Evolutionary conservation across 2,329 filamentous ascomycete species (phyloP).

Genomic region (Gremmenia infestans): DNA sequence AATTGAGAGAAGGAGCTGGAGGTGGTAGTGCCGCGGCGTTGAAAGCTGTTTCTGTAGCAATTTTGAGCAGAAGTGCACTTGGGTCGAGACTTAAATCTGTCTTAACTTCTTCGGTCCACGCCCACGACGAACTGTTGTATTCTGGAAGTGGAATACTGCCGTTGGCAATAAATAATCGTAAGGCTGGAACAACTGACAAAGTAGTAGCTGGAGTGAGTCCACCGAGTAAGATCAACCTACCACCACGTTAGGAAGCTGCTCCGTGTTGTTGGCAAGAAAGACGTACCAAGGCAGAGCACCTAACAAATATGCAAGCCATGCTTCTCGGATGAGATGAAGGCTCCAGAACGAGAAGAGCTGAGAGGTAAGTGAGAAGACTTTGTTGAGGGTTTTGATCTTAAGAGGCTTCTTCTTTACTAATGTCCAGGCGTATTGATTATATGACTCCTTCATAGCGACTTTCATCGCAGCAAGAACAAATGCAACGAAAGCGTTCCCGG

Average conservation of each 20-base stretch:
- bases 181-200: slow-evolving; percentile 1
- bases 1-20: slow-evolving; percentile 7
- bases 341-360: slow-evolving; percentile 1
- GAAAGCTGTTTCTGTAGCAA: slow-evolving; percentile 2
- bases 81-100: background rate
- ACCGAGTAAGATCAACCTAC: slow-evolving; percentile 6
- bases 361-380: slow-evolving; percentile 14
- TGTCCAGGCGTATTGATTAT: slow-evolving; percentile 19
- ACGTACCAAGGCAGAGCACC: slow-evolving; percentile 4
- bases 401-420: slow-evolving; percentile 13
- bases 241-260: background rate
- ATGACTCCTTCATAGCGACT: slow-evolving; percentile 8
- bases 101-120: no score
- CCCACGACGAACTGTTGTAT: background rate
- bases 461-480: slow-evolving; percentile 10
- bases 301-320: slow-evolving; percentile 1
- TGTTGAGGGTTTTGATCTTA: slow-evolving; percentile 13
- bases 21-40: slow-evolving; percentile 3
- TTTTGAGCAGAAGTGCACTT: background rate
- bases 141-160: background rate
- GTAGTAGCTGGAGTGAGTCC: slow-evolving; percentile 8
- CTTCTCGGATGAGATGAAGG: slow-evolving; percentile 5
- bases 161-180: no score
- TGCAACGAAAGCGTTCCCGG: slow-evolving; percentile 18
- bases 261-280: background rate